A percentile compares a stretch with the other conserved stretches of the same genome.
Conservation (phyloP, 2,329 filamentous ascomycete genomes). For the Stemphylium beticola region DNA sequence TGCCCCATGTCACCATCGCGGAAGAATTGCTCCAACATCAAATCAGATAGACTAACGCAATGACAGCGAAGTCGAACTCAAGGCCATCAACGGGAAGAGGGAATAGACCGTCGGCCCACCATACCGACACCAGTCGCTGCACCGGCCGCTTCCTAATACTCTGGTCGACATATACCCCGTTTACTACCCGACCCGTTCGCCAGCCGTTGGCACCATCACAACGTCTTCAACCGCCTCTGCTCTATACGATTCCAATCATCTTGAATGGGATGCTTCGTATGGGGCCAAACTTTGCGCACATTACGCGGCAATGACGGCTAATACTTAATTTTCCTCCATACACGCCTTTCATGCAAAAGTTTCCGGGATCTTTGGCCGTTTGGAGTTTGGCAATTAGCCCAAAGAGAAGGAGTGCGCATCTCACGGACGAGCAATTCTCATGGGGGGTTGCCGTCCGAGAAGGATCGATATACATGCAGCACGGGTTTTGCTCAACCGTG, state of each 20-base stretch:
- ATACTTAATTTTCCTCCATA: neutral
- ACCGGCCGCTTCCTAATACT: conserved; percentile 1
- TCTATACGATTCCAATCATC: neutral
- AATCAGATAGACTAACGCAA: conserved; percentile 18
- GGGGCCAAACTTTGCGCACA: neutral
- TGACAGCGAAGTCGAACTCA: conserved; percentile 70
- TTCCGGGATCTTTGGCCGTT: neutral
- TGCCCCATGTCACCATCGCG: neutral
- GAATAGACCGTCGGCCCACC: conserved; percentile 33
- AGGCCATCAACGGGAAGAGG: conserved; percentile 64
- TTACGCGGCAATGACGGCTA: conserved; percentile 5
- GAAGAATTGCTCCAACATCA: neutral
- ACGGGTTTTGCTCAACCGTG: neutral
- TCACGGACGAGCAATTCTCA: neutral
- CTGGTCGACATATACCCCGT: conserved; percentile 15
- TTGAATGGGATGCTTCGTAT: neutral
- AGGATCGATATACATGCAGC: neutral
- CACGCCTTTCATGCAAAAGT: neutral
- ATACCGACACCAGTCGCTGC: neutral
- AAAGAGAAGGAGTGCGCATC: neutral
- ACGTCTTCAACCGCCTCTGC: neutral
- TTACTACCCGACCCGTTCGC: conserved; percentile 14
- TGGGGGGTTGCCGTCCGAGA: neutral
- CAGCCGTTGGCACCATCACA: neutral
- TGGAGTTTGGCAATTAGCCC: conserved; percentile 1